Base-by-base conservation (phyloP, 2,329 filamentous ascomycete species). In the Stagonosporopsis rhizophila region DNA sequence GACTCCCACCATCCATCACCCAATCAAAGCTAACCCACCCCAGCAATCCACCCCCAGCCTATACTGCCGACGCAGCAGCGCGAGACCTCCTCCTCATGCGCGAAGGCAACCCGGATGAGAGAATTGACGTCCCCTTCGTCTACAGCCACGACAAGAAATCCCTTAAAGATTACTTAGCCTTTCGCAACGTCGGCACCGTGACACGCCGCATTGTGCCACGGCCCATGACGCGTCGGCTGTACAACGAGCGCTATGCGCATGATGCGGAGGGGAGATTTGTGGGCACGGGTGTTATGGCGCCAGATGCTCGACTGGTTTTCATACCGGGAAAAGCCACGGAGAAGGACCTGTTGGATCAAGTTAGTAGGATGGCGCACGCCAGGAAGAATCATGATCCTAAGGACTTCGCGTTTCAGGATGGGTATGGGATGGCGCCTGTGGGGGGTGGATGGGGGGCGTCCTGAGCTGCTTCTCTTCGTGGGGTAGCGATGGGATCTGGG, bases 241-340 rank as follows among this genome's bases (percentile, higher is more conserved):
- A 71, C 51, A 49, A 64, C 19, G 67, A 68, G 55, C 63, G 64
- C 51, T 74, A 72, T 54, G 68, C 68, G 5, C 69, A 68, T 35
- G 66, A 73, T 46, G 56, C 57, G 0, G 52, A 70, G 7, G 70
- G 68, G 0, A 69, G 73, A 19, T 72, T 70, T 35, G 44, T 72
- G 27, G 68, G 70, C 2, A 71, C 68, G 1, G 59, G 64, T 20
- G 53, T 57, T 19, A 56, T 57, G 6, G 62, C 68, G 8, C 58
- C 49, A 6, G 66, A 69, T 57, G 66, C 66, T 23, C 62, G 62
- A 3, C 38, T 71, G 27, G 66, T 72, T 0, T 71, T 70, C 46
- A 66, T 71, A 12, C 69, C 65, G 2, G 55, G 49, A 1, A 71
- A 71, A 50, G 62, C 65, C 30, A 70, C 64, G 2, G 59, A 62